Base-by-base conservation (phyloP, 73 alveolate genomes). In the Durusdinium trenchii region DNA sequence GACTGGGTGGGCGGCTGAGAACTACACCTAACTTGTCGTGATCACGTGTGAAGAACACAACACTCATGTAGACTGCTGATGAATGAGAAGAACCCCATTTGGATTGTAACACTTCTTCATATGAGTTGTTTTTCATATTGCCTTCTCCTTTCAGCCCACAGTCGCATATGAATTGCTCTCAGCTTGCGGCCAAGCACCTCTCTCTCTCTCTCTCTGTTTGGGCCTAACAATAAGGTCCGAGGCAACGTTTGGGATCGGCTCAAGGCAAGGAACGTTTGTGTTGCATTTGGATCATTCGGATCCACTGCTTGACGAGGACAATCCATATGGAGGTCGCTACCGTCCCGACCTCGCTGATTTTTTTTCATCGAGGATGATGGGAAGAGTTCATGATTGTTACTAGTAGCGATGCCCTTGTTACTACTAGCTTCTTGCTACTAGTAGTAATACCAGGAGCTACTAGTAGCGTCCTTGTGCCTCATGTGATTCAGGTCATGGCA, bases 181-280 rank as follows among this genome's bases (percentile, higher is more conserved):
- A 60, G 16, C 73, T 28, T 16, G 16, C 28, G 73, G 16, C n/a
- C n/a, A n/a, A n/a, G n/a, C n/a, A n/a, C n/a, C n/a, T n/a, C n/a
- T n/a, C n/a, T n/a, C n/a, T n/a, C n/a, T n/a, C n/a, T n/a, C n/a
- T n/a, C n/a, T n/a, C n/a, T n/a, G n/a, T n/a, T n/a, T n/a, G n/a
- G n/a, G n/a, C n/a, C n/a, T n/a, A n/a, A n/a, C n/a, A n/a, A n/a
- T 42, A 50, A 89, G 96, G 81, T 89, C 85, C 75, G 96, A n/a
- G 96, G 96, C 96, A 89, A 89, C 61, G 96, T 89, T 28, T 89
- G 96, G 96, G 96, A 89, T 46, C 96, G 96, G 3, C 75, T 89
- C 54, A 89, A 89, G 96, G 96, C 86, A 28, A 36, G 84, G 2
- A 30, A 28, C 60, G 3, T 1, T 2, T 42, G 89, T 47, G 43